A percentile compares a stretch with the other conserved stretches of the same genome.
Evolutionary conservation across 805 yeast species (phyloP).

Genomic region (Wickerhamomyces pijperi): DNA sequence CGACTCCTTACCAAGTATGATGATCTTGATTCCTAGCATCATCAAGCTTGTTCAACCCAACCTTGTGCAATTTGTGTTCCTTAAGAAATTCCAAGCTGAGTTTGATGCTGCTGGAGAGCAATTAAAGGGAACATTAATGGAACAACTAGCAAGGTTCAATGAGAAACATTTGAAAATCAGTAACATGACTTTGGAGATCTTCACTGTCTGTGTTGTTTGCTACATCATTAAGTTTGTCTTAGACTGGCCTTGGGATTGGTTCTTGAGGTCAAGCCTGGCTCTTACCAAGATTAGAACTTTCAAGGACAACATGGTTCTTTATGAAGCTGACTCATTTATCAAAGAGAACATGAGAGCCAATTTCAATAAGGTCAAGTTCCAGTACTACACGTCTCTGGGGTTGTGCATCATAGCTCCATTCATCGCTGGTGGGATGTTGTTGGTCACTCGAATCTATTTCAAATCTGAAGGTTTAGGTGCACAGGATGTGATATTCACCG

Average conservation of each 20-base stretch:
- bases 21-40: slow-evolving; percentile 12
- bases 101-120: neutral
- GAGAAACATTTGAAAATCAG: slow-evolving; percentile 8
- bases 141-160: neutral
- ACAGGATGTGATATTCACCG: slow-evolving; percentile 19
- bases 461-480: slow-evolving; percentile 18
- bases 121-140: neutral
- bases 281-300: slow-evolving; percentile 5
- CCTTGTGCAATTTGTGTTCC: slow-evolving; percentile 4
- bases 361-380: slow-evolving; percentile 5
- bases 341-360: slow-evolving; percentile 1
- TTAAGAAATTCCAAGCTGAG: slow-evolving; percentile 6
- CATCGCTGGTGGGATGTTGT: slow-evolving; percentile 17
- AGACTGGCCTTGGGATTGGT: slow-evolving; percentile 36
- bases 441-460: slow-evolving; percentile 20
- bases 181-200: slow-evolving; percentile 20
- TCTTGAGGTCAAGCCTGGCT: slow-evolving; percentile 15
- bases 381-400: slow-evolving; percentile 15
- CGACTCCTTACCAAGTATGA: slow-evolving; percentile 10
- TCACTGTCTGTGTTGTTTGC: slow-evolving; percentile 23
- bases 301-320: slow-evolving; percentile 1
- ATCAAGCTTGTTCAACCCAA: slow-evolving; percentile 11
- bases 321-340: neutral
- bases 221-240: slow-evolving; percentile 23
- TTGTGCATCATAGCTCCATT: slow-evolving; percentile 21